Evolutionary conservation across 2,329 filamentous ascomycete genomes (phyloP).

Genomic region (Colletotrichum australisinense): DNA sequence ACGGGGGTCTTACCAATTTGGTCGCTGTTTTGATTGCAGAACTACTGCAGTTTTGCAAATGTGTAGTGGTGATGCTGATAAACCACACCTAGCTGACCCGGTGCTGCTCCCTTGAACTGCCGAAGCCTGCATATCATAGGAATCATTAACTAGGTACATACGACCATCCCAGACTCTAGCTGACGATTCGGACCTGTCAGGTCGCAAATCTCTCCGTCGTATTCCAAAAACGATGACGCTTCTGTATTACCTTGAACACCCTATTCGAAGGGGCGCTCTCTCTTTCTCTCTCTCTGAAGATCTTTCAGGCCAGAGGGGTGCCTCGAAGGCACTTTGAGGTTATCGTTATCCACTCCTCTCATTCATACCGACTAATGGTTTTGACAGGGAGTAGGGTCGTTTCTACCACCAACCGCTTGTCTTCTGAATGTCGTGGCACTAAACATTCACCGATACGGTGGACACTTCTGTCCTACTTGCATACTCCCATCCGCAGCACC

Average conservation of each 20-base stretch:
- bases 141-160: conserved; percentile 8
- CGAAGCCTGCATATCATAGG: conserved; percentile 29
- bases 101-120: conserved; percentile 25
- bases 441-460: conserved; percentile 8
- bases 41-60: conserved; percentile 3
- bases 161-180: not conserved
- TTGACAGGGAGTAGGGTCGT: not conserved
- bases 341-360: not conserved
- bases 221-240: conserved; percentile 14
- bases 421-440: conserved; percentile 6
- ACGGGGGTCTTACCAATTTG: not conserved
- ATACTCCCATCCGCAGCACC: not conserved
- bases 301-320: not conserved
- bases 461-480: conserved; percentile 6
- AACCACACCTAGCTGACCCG: conserved; percentile 5
- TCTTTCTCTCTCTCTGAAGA: not conserved
- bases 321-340: not conserved
- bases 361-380: not conserved
- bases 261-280: not conserved
- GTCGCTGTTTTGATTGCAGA: not conserved
- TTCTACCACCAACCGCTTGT: not conserved
- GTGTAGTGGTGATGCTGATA: conserved; percentile 13
- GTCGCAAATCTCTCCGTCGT: not conserved
- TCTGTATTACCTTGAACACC: not conserved
- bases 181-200: not conserved